phyloP scores from a whole-genome alignment of 441 rosid genomes.

The Gossypium schwendimanii region DNA sequence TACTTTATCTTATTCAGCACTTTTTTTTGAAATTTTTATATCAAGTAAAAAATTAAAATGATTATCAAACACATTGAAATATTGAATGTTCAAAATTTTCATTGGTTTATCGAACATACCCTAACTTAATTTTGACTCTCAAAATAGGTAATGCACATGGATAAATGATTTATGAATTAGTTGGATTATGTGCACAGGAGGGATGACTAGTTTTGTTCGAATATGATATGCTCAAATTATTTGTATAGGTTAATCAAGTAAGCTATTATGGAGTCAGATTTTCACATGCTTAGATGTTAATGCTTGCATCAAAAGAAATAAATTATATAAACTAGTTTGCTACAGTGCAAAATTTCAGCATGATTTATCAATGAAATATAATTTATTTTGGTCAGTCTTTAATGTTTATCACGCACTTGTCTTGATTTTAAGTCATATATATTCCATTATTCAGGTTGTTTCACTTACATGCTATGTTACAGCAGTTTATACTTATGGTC shows the following conservation, averaged over 20 bases:
- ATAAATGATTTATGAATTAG: not conserved
- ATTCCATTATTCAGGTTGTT: not conserved
- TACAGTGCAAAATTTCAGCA: not conserved
- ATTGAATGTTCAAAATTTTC: too few species aligned
- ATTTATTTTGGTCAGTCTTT: not conserved
- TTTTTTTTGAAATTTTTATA: too few species aligned
- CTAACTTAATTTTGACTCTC: not conserved
- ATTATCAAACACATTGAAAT: too few species aligned
- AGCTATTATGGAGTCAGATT: not conserved
- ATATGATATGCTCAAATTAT: slow-evolving; percentile 3
- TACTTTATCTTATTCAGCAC: too few species aligned
- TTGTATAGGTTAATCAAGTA: not conserved
- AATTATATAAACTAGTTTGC: not conserved
- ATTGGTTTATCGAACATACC: too few species aligned
- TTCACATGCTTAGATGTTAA: not conserved
- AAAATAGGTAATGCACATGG: not conserved
- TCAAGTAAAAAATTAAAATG: too few species aligned
- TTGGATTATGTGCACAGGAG: not conserved
- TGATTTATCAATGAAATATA: not conserved
- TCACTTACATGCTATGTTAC: not conserved
- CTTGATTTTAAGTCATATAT: not conserved
- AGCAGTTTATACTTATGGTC: not conserved
- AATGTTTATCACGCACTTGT: not conserved
- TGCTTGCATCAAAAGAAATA: not conserved
- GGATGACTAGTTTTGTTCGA: not conserved